These are phyloP conservation scores for Debaryomyces tyrocola DNA, from an alignment of 805 yeast genomes.

Conservation along the genomic window DNA sequence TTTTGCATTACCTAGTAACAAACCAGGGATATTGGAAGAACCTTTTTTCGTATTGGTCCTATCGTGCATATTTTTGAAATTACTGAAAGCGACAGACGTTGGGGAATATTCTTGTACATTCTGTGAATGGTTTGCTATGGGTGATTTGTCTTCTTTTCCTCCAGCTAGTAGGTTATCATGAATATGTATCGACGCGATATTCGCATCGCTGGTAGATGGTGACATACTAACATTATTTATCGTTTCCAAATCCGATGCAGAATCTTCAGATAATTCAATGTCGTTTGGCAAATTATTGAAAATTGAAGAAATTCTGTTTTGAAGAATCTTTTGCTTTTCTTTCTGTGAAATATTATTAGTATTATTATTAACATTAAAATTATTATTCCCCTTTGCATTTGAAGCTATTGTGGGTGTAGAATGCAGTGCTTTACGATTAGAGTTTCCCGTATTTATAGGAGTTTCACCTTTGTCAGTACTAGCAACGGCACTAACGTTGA, in stretches of 20 bases:
- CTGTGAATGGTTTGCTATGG: constrained; percentile 6
- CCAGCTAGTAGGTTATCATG: not conserved
- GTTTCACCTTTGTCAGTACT: constrained; percentile 13
- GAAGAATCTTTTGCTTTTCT: constrained; percentile 18
- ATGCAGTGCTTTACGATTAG: not conserved
- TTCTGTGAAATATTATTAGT: not conserved
- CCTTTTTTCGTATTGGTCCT: constrained; percentile 20
- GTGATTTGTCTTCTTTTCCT: constrained; percentile 20
- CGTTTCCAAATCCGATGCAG: constrained; percentile 43
- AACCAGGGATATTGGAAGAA: constrained; percentile 32
- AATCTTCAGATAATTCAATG: constrained; percentile 46
- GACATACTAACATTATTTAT: constrained; percentile 14
- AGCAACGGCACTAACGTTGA: constrained; percentile 31
- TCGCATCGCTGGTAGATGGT: constrained; percentile 9
- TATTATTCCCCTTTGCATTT: not conserved
- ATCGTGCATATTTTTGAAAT: constrained; percentile 18
- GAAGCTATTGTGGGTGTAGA: not conserved
- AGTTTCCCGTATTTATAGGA: not conserved
- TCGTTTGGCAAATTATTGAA: constrained; percentile 49
- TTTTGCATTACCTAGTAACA: constrained; percentile 40
- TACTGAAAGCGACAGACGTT: constrained; percentile 24
- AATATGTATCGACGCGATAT: not conserved
- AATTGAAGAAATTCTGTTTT: constrained; percentile 35
- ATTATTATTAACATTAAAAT: too few relatives aligned
- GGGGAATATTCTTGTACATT: constrained; percentile 15